Evolutionary conservation across 2,329 filamentous ascomycete species (phyloP).

Genomic region (Cytospora piceicola): DNA sequence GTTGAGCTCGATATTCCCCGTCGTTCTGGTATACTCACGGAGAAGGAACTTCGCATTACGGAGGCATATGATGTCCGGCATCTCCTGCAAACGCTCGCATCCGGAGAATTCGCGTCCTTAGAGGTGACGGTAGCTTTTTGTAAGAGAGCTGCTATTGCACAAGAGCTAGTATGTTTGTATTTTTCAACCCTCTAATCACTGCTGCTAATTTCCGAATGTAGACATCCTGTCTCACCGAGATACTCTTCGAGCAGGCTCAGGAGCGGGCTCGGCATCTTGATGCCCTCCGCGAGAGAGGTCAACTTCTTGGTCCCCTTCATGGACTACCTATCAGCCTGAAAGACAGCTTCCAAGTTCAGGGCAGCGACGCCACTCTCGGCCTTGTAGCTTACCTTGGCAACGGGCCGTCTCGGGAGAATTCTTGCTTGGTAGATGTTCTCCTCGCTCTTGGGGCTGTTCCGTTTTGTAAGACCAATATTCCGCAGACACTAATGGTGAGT

Average conservation of each 20-base stretch:
- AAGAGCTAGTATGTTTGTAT: slow-evolving; percentile 26
- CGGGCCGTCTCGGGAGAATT: slow-evolving; percentile 28
- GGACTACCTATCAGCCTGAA: slow-evolving; percentile 30
- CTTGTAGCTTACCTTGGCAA: slow-evolving; percentile 28
- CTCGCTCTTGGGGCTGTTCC: slow-evolving; percentile 31
- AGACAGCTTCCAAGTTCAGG: slow-evolving; percentile 29
- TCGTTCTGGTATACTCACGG: slow-evolving; percentile 24
- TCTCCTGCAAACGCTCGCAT: slow-evolving; percentile 23
- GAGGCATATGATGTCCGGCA: slow-evolving; percentile 23
- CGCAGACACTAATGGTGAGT: slow-evolving; percentile 31
- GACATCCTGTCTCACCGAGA: slow-evolving; percentile 30
- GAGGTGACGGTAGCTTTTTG: slow-evolving; percentile 30
- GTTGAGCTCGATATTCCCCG: slow-evolving; percentile 21
- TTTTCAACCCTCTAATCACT: neutral
- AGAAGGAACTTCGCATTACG: slow-evolving; percentile 28
- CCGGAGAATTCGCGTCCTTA: slow-evolving; percentile 21
- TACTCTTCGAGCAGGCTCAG: slow-evolving; percentile 26
- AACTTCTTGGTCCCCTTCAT: slow-evolving; percentile 26
- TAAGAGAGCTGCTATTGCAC: slow-evolving; percentile 30
- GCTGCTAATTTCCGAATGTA: neutral
- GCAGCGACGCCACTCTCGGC: slow-evolving; percentile 27
- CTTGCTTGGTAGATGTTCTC: slow-evolving; percentile 29
- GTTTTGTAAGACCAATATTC: slow-evolving; percentile 32
- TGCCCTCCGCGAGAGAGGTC: slow-evolving; percentile 14
- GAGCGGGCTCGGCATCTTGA: slow-evolving; percentile 27